Evolutionary conservation across 192 early-diverging fungal species (phyloP).

Genomic region (Phlyctochytrium arcticum): DNA sequence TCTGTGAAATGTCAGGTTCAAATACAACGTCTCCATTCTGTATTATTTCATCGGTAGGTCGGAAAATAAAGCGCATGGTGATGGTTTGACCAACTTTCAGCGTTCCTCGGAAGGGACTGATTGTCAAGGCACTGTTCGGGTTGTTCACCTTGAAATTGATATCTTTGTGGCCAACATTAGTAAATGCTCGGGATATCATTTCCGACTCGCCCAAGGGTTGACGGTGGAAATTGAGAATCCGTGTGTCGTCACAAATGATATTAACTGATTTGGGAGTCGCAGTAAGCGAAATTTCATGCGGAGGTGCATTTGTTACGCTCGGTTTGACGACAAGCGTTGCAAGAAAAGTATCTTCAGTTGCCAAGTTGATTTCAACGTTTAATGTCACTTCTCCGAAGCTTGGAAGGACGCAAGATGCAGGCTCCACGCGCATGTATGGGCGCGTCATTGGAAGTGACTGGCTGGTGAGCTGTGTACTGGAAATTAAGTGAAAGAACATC

Average conservation of each 20-base stretch:
- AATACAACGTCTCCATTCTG: slow-evolving; percentile 53
- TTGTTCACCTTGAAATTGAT: slow-evolving; percentile 46
- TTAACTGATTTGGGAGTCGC: slow-evolving; percentile 58
- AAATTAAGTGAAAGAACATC: slow-evolving; percentile 57
- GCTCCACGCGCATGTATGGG: slow-evolving; percentile 49
- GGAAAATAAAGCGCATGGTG: slow-evolving; percentile 49
- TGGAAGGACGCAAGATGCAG: slow-evolving; percentile 40
- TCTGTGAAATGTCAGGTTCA: slow-evolving; percentile 57
- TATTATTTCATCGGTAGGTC: slow-evolving; percentile 48
- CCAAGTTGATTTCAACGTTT: slow-evolving; percentile 48
- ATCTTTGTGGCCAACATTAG: slow-evolving; percentile 58
- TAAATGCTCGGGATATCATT: slow-evolving; percentile 47
- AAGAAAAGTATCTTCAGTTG: slow-evolving; percentile 59
- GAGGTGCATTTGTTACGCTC: slow-evolving; percentile 43
- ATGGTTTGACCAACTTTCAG: slow-evolving; percentile 50
- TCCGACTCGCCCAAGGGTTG: slow-evolving; percentile 59
- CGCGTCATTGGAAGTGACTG: slow-evolving; percentile 35
- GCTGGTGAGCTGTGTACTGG: slow-evolving; percentile 41
- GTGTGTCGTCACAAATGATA: slow-evolving; percentile 57
- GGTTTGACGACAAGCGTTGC: slow-evolving; percentile 51
- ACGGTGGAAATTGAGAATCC: slow-evolving; percentile 55
- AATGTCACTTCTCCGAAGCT: slow-evolving; percentile 50
- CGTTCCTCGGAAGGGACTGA: slow-evolving; percentile 40
- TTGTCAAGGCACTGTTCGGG: slow-evolving; percentile 38
- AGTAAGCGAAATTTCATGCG: slow-evolving; percentile 55